A percentile compares a stretch with the other conserved stretches of the same genome.
Conservation (phyloP, 345 rosid genomes). For the Eucalyptus fibrosa region DNA sequence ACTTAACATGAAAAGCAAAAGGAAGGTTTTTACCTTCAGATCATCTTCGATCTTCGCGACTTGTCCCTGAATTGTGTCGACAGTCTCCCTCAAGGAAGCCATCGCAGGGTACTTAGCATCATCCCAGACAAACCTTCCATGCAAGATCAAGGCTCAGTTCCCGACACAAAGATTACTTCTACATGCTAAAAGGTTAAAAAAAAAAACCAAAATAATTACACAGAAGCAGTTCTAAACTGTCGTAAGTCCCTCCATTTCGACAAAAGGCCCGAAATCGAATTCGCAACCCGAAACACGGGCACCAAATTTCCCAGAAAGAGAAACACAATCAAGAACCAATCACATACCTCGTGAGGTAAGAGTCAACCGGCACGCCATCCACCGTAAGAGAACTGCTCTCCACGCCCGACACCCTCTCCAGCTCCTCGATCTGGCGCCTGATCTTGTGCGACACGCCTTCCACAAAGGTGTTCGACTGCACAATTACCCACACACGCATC, state of each 20-base stretch:
- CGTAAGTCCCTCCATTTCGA: background rate
- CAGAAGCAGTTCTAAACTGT: background rate
- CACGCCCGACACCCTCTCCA: constrained; percentile 74
- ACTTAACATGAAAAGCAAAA: background rate
- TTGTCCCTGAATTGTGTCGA: constrained; percentile 68
- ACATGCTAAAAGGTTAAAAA: background rate
- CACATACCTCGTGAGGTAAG: constrained; percentile 84
- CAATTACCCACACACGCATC: background rate
- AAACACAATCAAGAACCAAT: background rate
- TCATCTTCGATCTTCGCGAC: constrained; percentile 96
- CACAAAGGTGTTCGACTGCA: constrained; percentile 80
- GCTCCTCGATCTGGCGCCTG: constrained; percentile 96
- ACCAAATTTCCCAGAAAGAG: background rate
- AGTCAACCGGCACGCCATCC: constrained; percentile 95
- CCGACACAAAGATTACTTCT: background rate
- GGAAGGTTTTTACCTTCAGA: constrained; percentile 65
- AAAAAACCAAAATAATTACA: background rate
- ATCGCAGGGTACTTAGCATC: constrained; percentile 93
- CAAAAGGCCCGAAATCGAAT: background rate
- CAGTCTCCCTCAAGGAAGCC: constrained; percentile 87
- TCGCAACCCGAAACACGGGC: background rate
- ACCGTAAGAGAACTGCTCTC: constrained; percentile 86
- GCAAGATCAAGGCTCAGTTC: background rate
- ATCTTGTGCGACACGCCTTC: constrained; percentile 95
- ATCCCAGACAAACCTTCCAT: constrained; percentile 91